Base-by-base conservation (phyloP, 495 filamentous ascomycete genomes). In the Trichoderma gamsii region DNA sequence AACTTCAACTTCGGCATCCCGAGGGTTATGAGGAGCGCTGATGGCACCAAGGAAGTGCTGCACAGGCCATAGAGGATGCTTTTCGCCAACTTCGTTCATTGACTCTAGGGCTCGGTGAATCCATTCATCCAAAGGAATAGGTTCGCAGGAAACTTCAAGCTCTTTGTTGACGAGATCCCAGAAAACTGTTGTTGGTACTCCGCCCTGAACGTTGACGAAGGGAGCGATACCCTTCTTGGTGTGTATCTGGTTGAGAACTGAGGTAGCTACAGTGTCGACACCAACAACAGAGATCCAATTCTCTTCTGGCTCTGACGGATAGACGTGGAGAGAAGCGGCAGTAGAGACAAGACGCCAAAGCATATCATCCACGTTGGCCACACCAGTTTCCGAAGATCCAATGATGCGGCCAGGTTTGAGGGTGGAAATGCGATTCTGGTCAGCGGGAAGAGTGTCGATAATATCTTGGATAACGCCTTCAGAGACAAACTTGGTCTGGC, bases 381-480 rank as follows among this genome's bases (percentile, higher is more conserved):
- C 64, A 18, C 64, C 64, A 13, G 64, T 65, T 13, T 46, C 41
- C 4, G 64, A 35, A 32, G 38, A 41, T 25, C 64, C 64, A 9
- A 65, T 65, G 41, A 65, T 65, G 64, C 64, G 64, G 64, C 64
- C 64, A 32, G 64, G 64, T n/a, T 41, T 65, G 64, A 65, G 38
- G 8, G 64, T 65, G 4, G 38, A 41, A 23, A 65, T 41, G 64
- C 64, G 64, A 35, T 65, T 65, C 35, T 65, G 64, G 38, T 41
- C 64, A 32, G 64, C 38, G 11, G 64, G 64, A 11, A 65, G 64
- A 27, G 38, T 23, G 7, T 65, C 23, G 38, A 41, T 41, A 13
- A 65, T 3, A 12, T 41, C 64, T 13, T 65, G 38, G 32, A 65
- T 46, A 5, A 65, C 21, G 13, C 38, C 41, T 35, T 65, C 64